A percentile compares a stretch with the other conserved stretches of the same genome.
Evolutionary conservation across 1,284 basidiomycete species (phyloP).

Genomic region (Tilletia setariae): DNA sequence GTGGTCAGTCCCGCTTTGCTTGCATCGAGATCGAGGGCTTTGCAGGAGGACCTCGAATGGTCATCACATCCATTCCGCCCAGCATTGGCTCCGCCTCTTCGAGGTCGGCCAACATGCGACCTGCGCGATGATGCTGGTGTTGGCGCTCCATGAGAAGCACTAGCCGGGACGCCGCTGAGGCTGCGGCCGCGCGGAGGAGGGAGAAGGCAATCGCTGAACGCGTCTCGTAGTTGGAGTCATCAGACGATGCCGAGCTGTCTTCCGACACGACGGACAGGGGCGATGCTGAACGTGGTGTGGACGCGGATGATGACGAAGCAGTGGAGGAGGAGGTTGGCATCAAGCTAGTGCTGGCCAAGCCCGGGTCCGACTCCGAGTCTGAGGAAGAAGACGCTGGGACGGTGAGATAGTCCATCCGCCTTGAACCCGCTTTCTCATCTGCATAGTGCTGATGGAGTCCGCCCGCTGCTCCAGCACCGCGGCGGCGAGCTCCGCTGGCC

Average conservation of each 20-base stretch:
- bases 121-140: neutral
- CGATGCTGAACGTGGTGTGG: neutral
- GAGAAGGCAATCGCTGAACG: neutral
- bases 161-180: neutral
- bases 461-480: neutral
- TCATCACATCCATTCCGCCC: neutral
- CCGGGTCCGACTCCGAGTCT: neutral
- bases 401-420: neutral
- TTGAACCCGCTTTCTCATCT: neutral
- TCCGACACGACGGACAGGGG: constrained; percentile 6
- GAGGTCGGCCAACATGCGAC: constrained; percentile 1
- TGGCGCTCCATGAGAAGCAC: neutral
- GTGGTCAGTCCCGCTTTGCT: neutral
- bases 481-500: neutral
- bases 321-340: neutral
- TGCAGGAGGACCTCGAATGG: neutral
- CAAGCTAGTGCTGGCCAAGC: neutral
- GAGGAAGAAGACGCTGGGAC: neutral
- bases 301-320: neutral
- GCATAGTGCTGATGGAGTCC: too few relatives aligned
- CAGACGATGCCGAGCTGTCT: neutral
- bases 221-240: neutral
- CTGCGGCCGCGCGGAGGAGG: neutral
- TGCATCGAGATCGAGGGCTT: neutral
- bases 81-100: constrained; percentile 1